Base-by-base conservation (phyloP, 306 rosid species). In the Boehmeria nivea region DNA sequence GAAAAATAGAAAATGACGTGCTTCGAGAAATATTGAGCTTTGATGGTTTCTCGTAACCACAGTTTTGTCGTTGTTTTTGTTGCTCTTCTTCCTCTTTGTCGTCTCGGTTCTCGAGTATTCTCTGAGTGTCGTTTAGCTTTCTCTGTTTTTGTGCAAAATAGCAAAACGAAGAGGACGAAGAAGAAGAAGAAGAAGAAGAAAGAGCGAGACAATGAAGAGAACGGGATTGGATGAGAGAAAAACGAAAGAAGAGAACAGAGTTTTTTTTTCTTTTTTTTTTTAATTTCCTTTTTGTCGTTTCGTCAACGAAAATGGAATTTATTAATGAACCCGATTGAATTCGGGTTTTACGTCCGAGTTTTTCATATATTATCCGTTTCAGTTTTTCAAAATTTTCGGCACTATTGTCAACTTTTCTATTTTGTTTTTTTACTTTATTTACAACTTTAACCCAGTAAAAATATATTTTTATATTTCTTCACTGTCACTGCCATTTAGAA, bases 281-380 rank as follows among this genome's bases (percentile, higher is more conserved):
- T 40, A 10, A 5, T 8, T n/a, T 5, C 6, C 3, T 11, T 36
- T 60, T 50, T 75, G 81, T 76, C 72, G 80, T 75, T 65, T 48
- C 49, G 3, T 15, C 7, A 4, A 16, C 5, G 49, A 12, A 11
- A 33, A n/a, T 23, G 51, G 6, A 65, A 38, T 38, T 25, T 36
- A 3, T 11, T 21, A 8, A 27, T 51, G 15, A 57, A 51, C 56
- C 19, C 22, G 21, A 44, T 70, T 75, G 66, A 60, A 74, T 4
- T 27, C 36, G 15, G 6, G 33, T 56, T 65, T 60, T 69, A 54
- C 66, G 76, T 75, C 80, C 80, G 76, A 33, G 19, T 42, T 2
- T 68, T 44, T 49, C 0, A 15, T 20, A n/a, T 48, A 20, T 59
- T 57, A 50, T 33, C 61, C 26, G 13, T 8, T 20, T 34, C 11